phyloP scores from a whole-genome alignment of 2,329 filamentous ascomycete species.

The Talaromyces albobiverticillius region DNA sequence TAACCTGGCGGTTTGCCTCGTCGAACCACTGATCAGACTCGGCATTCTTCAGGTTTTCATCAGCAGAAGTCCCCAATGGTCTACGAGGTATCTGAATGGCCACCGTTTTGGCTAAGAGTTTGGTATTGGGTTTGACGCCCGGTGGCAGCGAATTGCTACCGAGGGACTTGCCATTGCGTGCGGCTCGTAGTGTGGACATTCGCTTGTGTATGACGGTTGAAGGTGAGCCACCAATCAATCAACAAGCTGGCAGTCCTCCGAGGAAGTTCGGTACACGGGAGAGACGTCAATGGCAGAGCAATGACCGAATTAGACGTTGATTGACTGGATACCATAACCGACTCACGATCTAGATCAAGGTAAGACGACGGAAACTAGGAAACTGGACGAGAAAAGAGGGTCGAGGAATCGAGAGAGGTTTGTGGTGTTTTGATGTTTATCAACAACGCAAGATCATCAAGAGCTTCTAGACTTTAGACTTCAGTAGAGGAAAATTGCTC shows the following conservation, averaged over 20 bases:
- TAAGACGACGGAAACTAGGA: background rate
- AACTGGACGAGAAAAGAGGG: background rate
- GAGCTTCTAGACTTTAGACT: background rate
- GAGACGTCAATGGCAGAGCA: no score
- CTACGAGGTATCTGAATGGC: background rate
- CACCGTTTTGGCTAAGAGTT: background rate
- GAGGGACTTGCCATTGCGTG: background rate
- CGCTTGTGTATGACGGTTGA: background rate
- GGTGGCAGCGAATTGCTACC: background rate
- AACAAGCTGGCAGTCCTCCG: no score
- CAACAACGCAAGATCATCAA: no score
- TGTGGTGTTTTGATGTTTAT: background rate
- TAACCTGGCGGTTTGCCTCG: conserved; percentile 48
- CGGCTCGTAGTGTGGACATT: background rate
- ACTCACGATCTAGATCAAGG: background rate
- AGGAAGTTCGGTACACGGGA: no score
- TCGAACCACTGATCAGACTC: conserved; percentile 50
- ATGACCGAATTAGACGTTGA: no score
- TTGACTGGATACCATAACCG: background rate
- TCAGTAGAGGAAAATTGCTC: background rate
- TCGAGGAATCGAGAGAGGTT: background rate
- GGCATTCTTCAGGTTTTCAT: background rate
- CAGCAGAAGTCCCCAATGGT: background rate
- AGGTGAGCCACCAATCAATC: no score
- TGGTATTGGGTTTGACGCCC: background rate